Evolutionary conservation across 2,329 filamentous ascomycete species (phyloP), one percentile per base, ranked within the genome.

Genomic region (Erysiphe neolycopersici): DNA sequence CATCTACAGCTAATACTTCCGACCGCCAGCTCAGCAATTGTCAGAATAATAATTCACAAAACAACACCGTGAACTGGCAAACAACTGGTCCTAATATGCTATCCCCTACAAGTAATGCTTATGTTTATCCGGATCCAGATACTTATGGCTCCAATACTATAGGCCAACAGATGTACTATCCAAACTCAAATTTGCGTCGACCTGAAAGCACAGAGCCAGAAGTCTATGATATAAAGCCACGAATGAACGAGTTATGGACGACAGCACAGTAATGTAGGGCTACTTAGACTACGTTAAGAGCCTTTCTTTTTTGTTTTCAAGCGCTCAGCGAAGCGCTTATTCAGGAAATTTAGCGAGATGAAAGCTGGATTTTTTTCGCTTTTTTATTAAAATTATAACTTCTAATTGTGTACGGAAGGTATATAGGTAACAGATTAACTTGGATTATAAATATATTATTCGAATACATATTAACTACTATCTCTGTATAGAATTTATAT

Each of bases 81-180:
- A 91, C 84, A 4, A 84, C 84, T 4, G 73, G 76, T 2, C 79
- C 85, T 19, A 53, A 47, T 30, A 55, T 58, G 50, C 73, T 78
- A 10, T 77, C 79, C 9, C 79, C 84, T 48, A 61, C 64, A 38
- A 71, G 68, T 38, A 73, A 70, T 42, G 66, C 66, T 48, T 85
- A 83, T 49, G 74, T 80, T 48, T 93, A 91, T 56, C 73, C 78
- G 8, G 91, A 94, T 51, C 79, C 82, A 0, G 83, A 92, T 52
- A 71, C 73, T 22, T 77, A 76, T 47, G 68, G 68, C 32, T 67
- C 71, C 42, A 67, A 68, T 16, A 42, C 29, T 37, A 67, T 74
- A 56, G 48, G 48, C 31, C 68, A 68, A 31, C 73, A 78, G 52
- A 72, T 83, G 63, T 87, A 84, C 58, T 85, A 84, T 51, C 66